A percentile compares a stretch with the other conserved stretches of the same genome.
phyloP scores from a whole-genome alignment of 257 asterid genomes.

The Solanum habrochaites region DNA sequence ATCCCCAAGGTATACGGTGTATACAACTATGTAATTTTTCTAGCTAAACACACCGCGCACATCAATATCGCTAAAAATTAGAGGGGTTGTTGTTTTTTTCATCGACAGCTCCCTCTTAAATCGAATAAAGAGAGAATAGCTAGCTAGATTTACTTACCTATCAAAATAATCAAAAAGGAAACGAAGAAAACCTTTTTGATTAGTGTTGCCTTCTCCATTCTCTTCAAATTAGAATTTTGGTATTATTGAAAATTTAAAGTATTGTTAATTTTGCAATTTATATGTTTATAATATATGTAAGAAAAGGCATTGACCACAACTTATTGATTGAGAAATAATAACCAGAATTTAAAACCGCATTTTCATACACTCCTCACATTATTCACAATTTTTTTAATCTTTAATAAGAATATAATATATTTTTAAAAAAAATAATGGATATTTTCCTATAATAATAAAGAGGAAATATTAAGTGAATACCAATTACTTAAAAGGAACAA shows the following conservation, averaged over 20 bases:
- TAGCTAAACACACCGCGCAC: no score
- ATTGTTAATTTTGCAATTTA: not conserved
- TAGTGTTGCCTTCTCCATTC: not conserved
- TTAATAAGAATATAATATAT: no score
- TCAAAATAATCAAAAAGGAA: not conserved
- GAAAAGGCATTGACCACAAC: not conserved
- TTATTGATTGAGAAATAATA: not conserved
- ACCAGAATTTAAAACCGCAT: not conserved
- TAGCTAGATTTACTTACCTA: not conserved
- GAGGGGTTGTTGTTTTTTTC: not conserved
- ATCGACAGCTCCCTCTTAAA: not conserved
- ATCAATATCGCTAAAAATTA: no score
- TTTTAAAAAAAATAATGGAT: no score
- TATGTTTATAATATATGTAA: not conserved
- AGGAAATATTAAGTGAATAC: no score
- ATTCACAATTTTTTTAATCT: no score
- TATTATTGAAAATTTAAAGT: not conserved
- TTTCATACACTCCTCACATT: not conserved
- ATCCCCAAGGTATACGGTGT: no score
- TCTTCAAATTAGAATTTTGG: not conserved
- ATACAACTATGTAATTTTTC: no score
- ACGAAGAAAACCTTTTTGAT: not conserved
- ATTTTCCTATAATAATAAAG: no score
- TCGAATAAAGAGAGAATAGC: not conserved
- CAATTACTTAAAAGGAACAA: no score